Base-by-base conservation (phyloP, 1,284 basidiomycete species). In the Cryptococcus neoformans region DNA sequence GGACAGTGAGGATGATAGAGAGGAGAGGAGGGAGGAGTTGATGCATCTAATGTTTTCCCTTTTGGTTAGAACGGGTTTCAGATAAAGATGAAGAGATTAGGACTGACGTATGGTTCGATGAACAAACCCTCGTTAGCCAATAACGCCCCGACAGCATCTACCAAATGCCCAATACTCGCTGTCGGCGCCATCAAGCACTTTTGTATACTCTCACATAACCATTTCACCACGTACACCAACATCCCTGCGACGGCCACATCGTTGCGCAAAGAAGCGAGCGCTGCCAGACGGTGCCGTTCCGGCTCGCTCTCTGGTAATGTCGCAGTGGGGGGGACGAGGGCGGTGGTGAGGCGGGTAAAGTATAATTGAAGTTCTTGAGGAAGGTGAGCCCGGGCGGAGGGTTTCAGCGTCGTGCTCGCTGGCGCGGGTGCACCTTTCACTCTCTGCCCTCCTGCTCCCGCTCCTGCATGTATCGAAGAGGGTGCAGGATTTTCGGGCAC, bases 331-430 rank as follows among this genome's bases (percentile, higher is more conserved):
- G 90, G 87, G 6, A 93, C 80, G 9, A 95, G 81, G 2, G 92
- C 89, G 1, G 88, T 83, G 0, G 92, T 97, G 51, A 99, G 84
- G 1, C 95, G 86, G 2, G 89, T 87, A 70, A 97, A 98, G 79
- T 99, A 98, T 1, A 98, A 82, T 75, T 98, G 93, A 39, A 99
- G 81, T 77, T 99, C 95, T 65, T 91, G 85, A 28, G 94, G 96
- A 14, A 99, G 83, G 10, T 94, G 90, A 65, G 95, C 89, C 75
- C 96, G 96, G 66, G 94, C 91, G 10, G 57, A 62, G 0, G 69
- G 63, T 51, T 62, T 57, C 11, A 71, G 66, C 39, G 77, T 59
- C 40, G 76, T 53, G 62, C 71, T 78, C n/a, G 59, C 69, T 63
- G 35, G 68, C 68, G 48, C 67, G 55, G 42, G 28, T 6, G 47